Evolutionary conservation across 2,329 filamentous ascomycete genomes (phyloP), one percentile per base, ranked within the genome.

Genomic region (Ilyonectria sp.): DNA sequence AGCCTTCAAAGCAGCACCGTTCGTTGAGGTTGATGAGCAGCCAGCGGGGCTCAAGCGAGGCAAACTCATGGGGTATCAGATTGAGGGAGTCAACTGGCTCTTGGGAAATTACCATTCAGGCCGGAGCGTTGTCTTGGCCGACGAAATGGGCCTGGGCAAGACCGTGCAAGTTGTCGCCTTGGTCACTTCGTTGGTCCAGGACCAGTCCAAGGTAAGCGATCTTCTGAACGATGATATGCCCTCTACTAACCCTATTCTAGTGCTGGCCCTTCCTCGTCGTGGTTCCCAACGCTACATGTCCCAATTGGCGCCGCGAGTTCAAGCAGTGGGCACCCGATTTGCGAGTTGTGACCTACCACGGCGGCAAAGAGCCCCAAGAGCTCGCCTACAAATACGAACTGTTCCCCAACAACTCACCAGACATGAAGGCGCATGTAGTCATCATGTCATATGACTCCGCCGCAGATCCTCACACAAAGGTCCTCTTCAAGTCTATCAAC

Each of bases 131-230:
- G 95, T 98, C 65, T 87, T 98, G 7, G 96, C 96, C 0, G 96
- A 99, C 77, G 96, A 99, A 78, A 99, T 99, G 96, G 96, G 96
- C 46, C 88, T 99, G 2, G 96, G 96, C 35, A 99, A 99, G 83
- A 99, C 96, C 0, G 94, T 99, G 35, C 96, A 99, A 78, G 91
- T 98, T 59, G 93, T 98, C 67, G 90, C 91, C 3, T 89, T 97
- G 69, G 87, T 98, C 67, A 90, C 93, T 1, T 91, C 92, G 1
- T 82, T 98, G 43, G 86, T 92, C 26, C 86, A 92, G 68, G 87
- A 91, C 58, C 81, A 81, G n/a, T 90, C 90, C 6, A 84, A 89
- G 72, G 82, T 82, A 76, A 71, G 73, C 35, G 5, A 9, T 11
- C 11, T 57, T 13, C 26, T 13, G 8, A 19, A 11, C 23, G 2